A percentile compares a stretch with the other conserved stretches of the same genome.
Evolutionary conservation across 495 filamentous ascomycete genomes (phyloP).

Genomic region (Penicillium bovifimosum): DNA sequence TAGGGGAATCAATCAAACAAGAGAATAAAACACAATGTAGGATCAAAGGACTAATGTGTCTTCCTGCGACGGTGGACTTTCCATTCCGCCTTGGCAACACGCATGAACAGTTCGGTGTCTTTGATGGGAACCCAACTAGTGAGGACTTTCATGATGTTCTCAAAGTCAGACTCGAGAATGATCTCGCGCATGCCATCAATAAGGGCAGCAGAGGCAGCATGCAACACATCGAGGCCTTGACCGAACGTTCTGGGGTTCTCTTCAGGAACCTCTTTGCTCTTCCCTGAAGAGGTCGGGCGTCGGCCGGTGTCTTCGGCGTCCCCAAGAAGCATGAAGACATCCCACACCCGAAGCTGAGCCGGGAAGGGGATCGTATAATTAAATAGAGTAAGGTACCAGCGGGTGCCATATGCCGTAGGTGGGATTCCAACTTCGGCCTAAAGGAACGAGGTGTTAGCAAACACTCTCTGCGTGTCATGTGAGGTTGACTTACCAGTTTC

Average conservation of each 20-base stretch:
- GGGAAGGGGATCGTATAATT: conserved; percentile 95
- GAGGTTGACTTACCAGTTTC: conserved; percentile 60
- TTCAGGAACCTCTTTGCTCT: conserved; percentile 19
- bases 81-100: conserved; percentile 88
- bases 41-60: conserved; percentile 7
- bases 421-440: conserved; percentile 76
- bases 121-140: conserved; percentile 94
- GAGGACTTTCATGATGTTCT: conserved; percentile 96
- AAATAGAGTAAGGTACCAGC: conserved; percentile 98
- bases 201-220: conserved; percentile 84
- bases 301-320: conserved; percentile 47
- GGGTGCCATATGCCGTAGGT: conserved; percentile 86
- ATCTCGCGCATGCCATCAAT: conserved; percentile 91
- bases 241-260: conserved; percentile 41
- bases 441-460: conserved; percentile 9
- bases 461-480: not conserved
- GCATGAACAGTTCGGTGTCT: conserved; percentile 93
- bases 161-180: conserved; percentile 89
- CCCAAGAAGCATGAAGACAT: conserved; percentile 96
- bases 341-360: conserved; percentile 97
- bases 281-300: conserved; percentile 36
- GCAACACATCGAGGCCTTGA: conserved; percentile 78
- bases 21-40: not conserved
- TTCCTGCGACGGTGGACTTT: conserved; percentile 60
- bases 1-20: not conserved